Evolutionary conservation across 495 filamentous ascomycete genomes (phyloP).

Genomic region (Daldinia loculata): DNA sequence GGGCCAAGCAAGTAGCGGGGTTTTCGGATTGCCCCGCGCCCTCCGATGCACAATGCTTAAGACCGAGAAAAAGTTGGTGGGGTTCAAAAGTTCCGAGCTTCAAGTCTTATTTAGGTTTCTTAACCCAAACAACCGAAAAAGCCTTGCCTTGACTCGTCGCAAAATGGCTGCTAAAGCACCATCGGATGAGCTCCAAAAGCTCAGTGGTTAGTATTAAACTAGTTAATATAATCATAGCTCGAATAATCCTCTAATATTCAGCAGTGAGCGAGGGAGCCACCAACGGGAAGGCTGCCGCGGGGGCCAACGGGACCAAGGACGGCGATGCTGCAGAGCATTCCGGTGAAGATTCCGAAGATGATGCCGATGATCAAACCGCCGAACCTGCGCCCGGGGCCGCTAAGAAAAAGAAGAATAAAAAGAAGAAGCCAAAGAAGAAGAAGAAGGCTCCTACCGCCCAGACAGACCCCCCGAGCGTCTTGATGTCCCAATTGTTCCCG

Average conservation of each 20-base stretch:
- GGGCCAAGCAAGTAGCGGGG: neutral
- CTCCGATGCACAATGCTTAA: slow-evolving; percentile 8
- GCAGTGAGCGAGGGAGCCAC: slow-evolving; percentile 56
- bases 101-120: neutral
- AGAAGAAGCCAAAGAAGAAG: slow-evolving; percentile 89
- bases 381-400: slow-evolving; percentile 53
- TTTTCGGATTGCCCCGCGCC: neutral
- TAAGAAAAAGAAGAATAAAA: slow-evolving; percentile 71
- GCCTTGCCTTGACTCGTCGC: slow-evolving; percentile 2
- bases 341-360: slow-evolving; percentile 75
- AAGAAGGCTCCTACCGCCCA: slow-evolving; percentile 76
- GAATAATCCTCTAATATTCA: slow-evolving; percentile 18
- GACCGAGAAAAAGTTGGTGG: slow-evolving; percentile 22
- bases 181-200: slow-evolving; percentile 54
- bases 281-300: slow-evolving; percentile 58
- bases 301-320: slow-evolving; percentile 49
- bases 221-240: neutral
- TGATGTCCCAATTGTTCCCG: slow-evolving; percentile 78
- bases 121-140: slow-evolving; percentile 1
- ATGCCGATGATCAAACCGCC: slow-evolving; percentile 54
- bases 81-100: slow-evolving; percentile 20
- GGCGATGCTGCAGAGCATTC: slow-evolving; percentile 67
- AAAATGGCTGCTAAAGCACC: slow-evolving; percentile 56
- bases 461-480: slow-evolving; percentile 78
- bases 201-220: slow-evolving; percentile 49